Percentiles rank a stretch among this genome's conserved stretches.
These are phyloP conservation scores for Tetragonia tetragonoides DNA, from an alignment of 148 eudicot genomes.

Conservation along the genomic window DNA sequence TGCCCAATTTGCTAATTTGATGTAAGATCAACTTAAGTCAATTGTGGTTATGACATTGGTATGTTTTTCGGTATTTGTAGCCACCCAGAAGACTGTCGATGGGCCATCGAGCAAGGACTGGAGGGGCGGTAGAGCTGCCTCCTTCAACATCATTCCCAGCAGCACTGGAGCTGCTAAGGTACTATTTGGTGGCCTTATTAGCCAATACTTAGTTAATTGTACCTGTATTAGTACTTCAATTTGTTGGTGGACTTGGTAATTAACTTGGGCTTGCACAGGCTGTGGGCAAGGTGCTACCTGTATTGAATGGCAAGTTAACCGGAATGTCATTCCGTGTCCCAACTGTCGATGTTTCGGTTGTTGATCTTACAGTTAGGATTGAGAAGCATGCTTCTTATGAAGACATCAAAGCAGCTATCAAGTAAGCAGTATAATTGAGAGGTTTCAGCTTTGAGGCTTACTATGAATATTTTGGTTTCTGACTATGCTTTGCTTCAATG, in stretches of 20 bases:
- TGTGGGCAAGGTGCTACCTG: conserved; percentile 74
- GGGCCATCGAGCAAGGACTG: conserved; percentile 75
- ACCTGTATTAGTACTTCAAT: too few species aligned
- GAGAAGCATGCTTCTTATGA: conserved; percentile 61
- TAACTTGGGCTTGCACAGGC: conserved; percentile 33
- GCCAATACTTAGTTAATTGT: neutral
- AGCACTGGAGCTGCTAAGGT: conserved; percentile 89
- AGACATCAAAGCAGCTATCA: conserved; percentile 62
- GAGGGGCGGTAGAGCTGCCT: conserved; percentile 83
- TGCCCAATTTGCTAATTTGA: neutral
- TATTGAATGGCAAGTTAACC: conserved; percentile 66
- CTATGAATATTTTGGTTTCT: neutral
- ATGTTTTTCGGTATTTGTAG: conserved; percentile 19
- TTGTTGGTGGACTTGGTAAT: neutral
- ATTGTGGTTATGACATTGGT: neutral
- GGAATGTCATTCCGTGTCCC: conserved; percentile 82
- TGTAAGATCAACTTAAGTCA: neutral
- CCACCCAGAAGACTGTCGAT: conserved; percentile 71
- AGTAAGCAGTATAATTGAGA: conserved; percentile 28
- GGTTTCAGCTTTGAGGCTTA: neutral
- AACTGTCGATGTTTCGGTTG: conserved; percentile 72
- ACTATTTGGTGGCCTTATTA: neutral
- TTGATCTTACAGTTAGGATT: conserved; percentile 67
- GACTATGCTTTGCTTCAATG: neutral
- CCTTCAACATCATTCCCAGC: conserved; percentile 77